Conservation (phyloP, 1,284 basidiomycete species). For the Rhodotorula mucilaginosa region DNA sequence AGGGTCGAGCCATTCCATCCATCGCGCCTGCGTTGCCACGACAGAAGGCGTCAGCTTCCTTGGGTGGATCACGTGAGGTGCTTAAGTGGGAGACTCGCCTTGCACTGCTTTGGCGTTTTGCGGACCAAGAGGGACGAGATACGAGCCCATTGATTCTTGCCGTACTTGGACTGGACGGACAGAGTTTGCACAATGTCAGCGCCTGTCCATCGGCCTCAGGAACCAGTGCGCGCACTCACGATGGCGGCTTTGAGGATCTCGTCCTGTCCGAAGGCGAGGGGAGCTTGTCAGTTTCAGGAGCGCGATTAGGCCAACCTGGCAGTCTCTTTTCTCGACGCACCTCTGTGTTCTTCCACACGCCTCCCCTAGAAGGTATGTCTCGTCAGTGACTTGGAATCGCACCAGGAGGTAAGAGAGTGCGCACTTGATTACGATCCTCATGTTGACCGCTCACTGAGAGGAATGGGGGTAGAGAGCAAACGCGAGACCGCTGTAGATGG, state of each 20-base stretch:
- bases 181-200: not conserved
- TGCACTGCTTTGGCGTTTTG: constrained; percentile 99
- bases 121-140: constrained; percentile 96
- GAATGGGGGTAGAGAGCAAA: not conserved
- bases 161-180: constrained; percentile 36
- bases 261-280: constrained; percentile 18
- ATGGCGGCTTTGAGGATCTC: constrained; percentile 81
- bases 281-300: not conserved
- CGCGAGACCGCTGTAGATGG: not conserved
- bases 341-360: constrained; percentile 62
- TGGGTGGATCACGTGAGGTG: too few relatives aligned
- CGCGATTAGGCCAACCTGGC: too few relatives aligned
- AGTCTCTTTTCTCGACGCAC: constrained; percentile 46
- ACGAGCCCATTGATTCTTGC: constrained; percentile 89
- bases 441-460: not conserved
- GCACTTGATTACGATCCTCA: constrained; percentile 43
- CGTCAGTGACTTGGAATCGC: not conserved
- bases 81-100: constrained; percentile 61
- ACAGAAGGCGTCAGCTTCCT: not conserved
- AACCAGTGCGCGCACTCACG: constrained; percentile 18
- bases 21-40: constrained; percentile 51
- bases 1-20: constrained; percentile 99
- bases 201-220: not conserved
- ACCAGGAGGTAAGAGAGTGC: not conserved
- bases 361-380: not conserved